phyloP scores from a whole-genome alignment of 352 stramenopile genomes.

The Phytopythium vexans region DNA sequence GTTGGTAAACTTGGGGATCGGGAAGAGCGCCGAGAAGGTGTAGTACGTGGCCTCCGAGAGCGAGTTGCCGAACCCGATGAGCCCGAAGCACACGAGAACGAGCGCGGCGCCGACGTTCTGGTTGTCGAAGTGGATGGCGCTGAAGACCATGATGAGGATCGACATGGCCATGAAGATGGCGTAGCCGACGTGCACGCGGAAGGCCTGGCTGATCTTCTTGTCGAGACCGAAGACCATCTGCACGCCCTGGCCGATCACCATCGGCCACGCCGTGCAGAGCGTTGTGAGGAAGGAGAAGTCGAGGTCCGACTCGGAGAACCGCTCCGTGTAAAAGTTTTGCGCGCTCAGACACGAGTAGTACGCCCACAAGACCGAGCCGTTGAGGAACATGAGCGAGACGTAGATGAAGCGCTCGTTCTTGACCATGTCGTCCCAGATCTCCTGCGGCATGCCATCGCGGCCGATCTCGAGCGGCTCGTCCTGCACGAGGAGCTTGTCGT shows the following conservation, averaged over 20 bases:
- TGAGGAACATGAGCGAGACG: constrained; percentile 69
- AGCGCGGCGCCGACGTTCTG: constrained; percentile 43
- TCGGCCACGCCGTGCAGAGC: constrained; percentile 40
- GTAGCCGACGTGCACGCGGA: constrained; percentile 49
- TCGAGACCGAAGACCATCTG: constrained; percentile 46
- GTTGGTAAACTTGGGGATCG: constrained; percentile 63
- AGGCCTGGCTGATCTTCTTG: constrained; percentile 37
- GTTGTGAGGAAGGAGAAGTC: constrained; percentile 59
- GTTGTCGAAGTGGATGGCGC: constrained; percentile 40
- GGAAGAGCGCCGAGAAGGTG: constrained; percentile 55
- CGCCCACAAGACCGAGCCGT: constrained; percentile 64
- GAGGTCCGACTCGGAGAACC: constrained; percentile 38
- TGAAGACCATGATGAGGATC: constrained; percentile 67
- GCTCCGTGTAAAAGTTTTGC: constrained; percentile 52
- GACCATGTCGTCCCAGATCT: constrained; percentile 58
- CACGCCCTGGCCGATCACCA: constrained; percentile 33
- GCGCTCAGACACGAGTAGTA: constrained; percentile 76
- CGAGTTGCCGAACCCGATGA: constrained; percentile 52
- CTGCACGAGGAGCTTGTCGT: constrained; percentile 37
- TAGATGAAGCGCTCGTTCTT: constrained; percentile 52
- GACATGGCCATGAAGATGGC: constrained; percentile 47
- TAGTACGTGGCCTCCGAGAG: constrained; percentile 61
- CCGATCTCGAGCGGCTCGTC: constrained; percentile 14
- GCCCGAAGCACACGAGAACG: constrained; percentile 51
- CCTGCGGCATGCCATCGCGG: constrained; percentile 44